Evolutionary conservation across 345 rosid genomes (phyloP), one percentile per base, ranked within the genome.

Genomic region (Firmiana major): DNA sequence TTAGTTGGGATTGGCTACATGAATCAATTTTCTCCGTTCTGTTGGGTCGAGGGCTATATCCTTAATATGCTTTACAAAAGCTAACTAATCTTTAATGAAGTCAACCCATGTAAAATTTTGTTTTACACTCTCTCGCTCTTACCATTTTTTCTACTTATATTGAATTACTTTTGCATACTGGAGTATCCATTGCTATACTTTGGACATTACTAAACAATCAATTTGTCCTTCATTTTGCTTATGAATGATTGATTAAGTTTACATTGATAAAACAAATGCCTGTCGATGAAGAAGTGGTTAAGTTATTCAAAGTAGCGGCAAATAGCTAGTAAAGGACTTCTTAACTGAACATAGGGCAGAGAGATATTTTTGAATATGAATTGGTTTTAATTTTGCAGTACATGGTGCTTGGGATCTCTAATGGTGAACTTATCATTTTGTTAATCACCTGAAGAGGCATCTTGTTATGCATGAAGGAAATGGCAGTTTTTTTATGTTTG

Each of bases 51-150:
- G 34, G 55, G 36, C 1, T 68, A 31, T 45, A 45, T 24, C 36
- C 73, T 19, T 64, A 45, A 24, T 45, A 68, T 42, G 55, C 12
- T 68, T 15, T 24, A 13, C 2, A 15, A 38, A 68, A 45, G 55
- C 73, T 68, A 68, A 68, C 73, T 68, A 45, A 24, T 43, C n/a
- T 67, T 22, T 67, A 22, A 12, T 6, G 34, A 66, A 12, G 34
- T 66, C 54, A 67, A 45, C 9, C 36, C 72, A 67, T 67, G 72
- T 67, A 67, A 43, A 43, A 67, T 67, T 17, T 67, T 68, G 55
- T 68, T 26, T 45, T 68, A 24, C 1, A n/a, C 12, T 68, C 38
- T 31, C 71, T 11, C 31, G 9, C 42, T 43, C 70, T 43, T 63
- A 34, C 68, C 13, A 28, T 31, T 43, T 43, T 15, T 9, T 42